Percentiles rank a stretch among this genome's conserved stretches.
phyloP scores from a whole-genome alignment of 2,329 filamentous ascomycete species.

The Ilyonectria destructans region DNA sequence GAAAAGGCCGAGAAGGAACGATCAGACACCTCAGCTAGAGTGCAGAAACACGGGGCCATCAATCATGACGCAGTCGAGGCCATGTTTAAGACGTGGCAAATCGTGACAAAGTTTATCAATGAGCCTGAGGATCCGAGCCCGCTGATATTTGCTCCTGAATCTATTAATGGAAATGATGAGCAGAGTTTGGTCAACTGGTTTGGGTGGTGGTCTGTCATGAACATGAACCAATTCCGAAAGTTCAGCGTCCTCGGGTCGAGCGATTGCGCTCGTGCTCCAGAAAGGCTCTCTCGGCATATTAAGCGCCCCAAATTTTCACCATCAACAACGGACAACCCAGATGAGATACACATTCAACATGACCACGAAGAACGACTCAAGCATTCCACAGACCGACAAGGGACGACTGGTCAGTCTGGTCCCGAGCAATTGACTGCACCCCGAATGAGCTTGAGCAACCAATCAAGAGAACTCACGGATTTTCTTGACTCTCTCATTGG shows the following conservation, averaged over 20 bases:
- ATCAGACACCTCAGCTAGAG: background rate
- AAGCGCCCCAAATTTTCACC: constrained; percentile 52
- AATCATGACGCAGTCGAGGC: constrained; percentile 37
- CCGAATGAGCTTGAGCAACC: constrained; percentile 26
- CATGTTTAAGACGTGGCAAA: constrained; percentile 43
- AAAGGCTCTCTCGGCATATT: constrained; percentile 46
- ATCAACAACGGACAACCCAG: constrained; percentile 57
- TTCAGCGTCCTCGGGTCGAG: constrained; percentile 71
- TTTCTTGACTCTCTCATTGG: constrained; percentile 31
- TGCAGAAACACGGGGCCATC: background rate
- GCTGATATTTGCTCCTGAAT: constrained; percentile 63
- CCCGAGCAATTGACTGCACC: constrained; percentile 6
- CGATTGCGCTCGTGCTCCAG: constrained; percentile 21
- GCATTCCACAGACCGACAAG: background rate
- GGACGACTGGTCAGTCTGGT: background rate
- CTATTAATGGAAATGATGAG: constrained; percentile 73
- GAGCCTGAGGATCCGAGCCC: constrained; percentile 44
- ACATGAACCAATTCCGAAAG: constrained; percentile 67
- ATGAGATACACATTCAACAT: constrained; percentile 43
- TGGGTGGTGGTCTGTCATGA: constrained; percentile 69
- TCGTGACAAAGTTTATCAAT: constrained; percentile 36
- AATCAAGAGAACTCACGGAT: constrained; percentile 20
- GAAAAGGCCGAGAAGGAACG: constrained; percentile 37
- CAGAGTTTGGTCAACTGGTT: constrained; percentile 77
- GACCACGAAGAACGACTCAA: constrained; percentile 22